Conservation (phyloP, 1,284 basidiomycete species). For the Fomitopsis betulina region DNA sequence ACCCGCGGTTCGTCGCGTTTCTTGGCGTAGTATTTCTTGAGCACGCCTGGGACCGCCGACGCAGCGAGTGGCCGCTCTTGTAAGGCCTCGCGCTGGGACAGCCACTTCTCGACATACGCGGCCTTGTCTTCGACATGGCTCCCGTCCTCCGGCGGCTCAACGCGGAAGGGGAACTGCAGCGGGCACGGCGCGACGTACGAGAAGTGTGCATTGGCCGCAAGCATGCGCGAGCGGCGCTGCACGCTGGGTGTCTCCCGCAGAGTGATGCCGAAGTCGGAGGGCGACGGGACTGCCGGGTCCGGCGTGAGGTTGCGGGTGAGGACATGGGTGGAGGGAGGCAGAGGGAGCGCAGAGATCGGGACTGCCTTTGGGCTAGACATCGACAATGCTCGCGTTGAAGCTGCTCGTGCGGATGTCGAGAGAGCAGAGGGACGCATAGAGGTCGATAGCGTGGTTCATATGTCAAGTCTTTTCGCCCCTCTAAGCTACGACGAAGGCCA, state of each 20-base stretch:
- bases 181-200: slow-evolving; percentile 83
- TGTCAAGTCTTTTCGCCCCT: background rate
- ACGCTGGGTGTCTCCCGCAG: slow-evolving; percentile 57
- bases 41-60: background rate
- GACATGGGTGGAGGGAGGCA: slow-evolving; percentile 53
- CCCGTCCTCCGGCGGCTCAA: slow-evolving; percentile 48
- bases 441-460: background rate
- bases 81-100: slow-evolving; percentile 58
- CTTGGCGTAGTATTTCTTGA: slow-evolving; percentile 39
- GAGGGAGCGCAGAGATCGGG: slow-evolving; percentile 62
- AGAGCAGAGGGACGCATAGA: background rate
- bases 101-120: slow-evolving; percentile 69
- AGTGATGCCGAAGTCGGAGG: slow-evolving; percentile 45
- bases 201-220: slow-evolving; percentile 66
- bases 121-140: slow-evolving; percentile 48
- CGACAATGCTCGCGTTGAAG: background rate
- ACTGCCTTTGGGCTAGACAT: slow-evolving; percentile 7
- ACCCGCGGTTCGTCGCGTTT: slow-evolving; percentile 55
- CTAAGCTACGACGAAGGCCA: background rate
- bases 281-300: slow-evolving; percentile 54
- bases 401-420: background rate
- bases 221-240: slow-evolving; percentile 67
- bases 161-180: slow-evolving; percentile 80
- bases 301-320: slow-evolving; percentile 70
- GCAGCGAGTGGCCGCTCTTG: slow-evolving; percentile 22